phyloP scores from a whole-genome alignment of 2,329 filamentous ascomycete species.

The Diaporthe sp. region DNA sequence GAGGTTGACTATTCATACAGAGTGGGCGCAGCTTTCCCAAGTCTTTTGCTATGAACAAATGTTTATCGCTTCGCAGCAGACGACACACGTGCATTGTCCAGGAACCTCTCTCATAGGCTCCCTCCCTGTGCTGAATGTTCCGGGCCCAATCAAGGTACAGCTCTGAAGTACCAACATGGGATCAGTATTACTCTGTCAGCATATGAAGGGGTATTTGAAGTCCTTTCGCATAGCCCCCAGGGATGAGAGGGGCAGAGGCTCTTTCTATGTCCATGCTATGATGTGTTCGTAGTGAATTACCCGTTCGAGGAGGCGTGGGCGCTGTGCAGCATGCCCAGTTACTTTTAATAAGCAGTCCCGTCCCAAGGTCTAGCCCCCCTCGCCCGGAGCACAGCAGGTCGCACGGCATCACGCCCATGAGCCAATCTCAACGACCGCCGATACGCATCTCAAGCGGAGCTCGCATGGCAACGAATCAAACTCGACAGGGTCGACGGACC shows the following conservation, averaged over 20 bases:
- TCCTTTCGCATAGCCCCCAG: neutral
- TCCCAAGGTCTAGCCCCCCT: neutral
- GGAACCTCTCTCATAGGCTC: neutral
- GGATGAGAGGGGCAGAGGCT: neutral
- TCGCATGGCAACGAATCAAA: neutral
- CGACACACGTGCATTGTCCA: neutral
- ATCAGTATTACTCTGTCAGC: too few relatives aligned
- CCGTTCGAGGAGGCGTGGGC: too few relatives aligned
- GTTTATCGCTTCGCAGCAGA: neutral
- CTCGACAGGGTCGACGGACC: too few relatives aligned
- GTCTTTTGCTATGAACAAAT: neutral
- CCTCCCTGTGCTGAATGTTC: neutral
- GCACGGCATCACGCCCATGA: neutral
- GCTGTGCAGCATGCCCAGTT: neutral
- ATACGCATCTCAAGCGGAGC: neutral
- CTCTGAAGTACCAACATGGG: neutral
- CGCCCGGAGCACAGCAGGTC: neutral
- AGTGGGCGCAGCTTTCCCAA: neutral
- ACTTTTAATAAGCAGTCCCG: neutral
- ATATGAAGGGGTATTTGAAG: neutral
- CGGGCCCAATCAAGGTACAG: neutral
- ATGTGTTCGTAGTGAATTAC: neutral
- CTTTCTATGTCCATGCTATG: neutral
- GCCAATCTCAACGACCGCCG: neutral
- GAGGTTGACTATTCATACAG: neutral